Percentiles rank a stretch among this genome's conserved stretches.
phyloP scores from a whole-genome alignment of 2,329 filamentous ascomycete species.

The Mycosphaerelloides madeirae region DNA sequence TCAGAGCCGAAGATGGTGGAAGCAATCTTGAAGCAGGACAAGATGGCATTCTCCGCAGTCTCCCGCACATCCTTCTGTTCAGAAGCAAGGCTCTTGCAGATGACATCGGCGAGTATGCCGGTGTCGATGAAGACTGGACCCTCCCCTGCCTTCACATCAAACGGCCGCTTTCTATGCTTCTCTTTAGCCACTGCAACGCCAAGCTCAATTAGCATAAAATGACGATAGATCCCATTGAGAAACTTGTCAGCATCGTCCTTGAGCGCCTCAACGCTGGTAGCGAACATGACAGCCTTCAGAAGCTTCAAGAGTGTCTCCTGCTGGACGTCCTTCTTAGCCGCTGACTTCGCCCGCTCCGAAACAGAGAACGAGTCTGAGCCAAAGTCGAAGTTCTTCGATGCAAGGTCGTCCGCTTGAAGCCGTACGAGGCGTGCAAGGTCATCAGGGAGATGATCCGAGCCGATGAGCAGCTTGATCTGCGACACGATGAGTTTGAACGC shows the following conservation, averaged over 20 bases:
- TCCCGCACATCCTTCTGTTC: slow-evolving; percentile 76
- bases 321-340: slow-evolving; percentile 79
- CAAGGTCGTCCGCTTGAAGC: slow-evolving; percentile 81
- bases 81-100: slow-evolving; percentile 84
- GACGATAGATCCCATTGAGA: slow-evolving; percentile 74
- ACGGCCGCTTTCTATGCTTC: slow-evolving; percentile 71
- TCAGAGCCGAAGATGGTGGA: slow-evolving; percentile 69
- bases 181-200: slow-evolving; percentile 76
- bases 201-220: slow-evolving; percentile 86
- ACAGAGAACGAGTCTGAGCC: slow-evolving; percentile 67
- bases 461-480: slow-evolving; percentile 86
- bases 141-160: slow-evolving; percentile 81
- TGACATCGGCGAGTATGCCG: slow-evolving; percentile 79
- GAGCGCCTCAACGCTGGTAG: slow-evolving; percentile 71
- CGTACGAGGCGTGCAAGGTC: slow-evolving; percentile 81
- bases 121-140: slow-evolving; percentile 82
- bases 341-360: slow-evolving; percentile 75
- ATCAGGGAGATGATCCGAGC: slow-evolving; percentile 80
- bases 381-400: slow-evolving; percentile 65
- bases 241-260: slow-evolving; percentile 70
- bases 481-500: slow-evolving; percentile 81
- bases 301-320: slow-evolving; percentile 79
- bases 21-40: slow-evolving; percentile 71
- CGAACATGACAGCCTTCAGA: slow-evolving; percentile 82
- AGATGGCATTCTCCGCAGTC: slow-evolving; percentile 72